Base-by-base conservation (phyloP, 495 filamentous ascomycete species). In the Aspergillus coremiiformis region DNA sequence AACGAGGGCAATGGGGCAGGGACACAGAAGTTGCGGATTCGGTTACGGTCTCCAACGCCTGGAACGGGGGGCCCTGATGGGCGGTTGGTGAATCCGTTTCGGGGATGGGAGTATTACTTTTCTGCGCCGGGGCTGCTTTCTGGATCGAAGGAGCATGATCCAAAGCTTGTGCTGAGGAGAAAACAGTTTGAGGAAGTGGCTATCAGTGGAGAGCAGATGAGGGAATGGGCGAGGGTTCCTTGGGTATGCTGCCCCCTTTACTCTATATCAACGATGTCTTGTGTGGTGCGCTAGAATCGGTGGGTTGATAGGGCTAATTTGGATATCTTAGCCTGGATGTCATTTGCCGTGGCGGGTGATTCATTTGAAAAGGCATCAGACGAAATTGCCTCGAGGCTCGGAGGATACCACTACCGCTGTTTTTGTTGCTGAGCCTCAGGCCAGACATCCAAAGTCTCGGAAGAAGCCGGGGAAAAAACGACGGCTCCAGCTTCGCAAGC, bases 381-480 rank as follows among this genome's bases (percentile, higher is more conserved):
- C 65, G 0, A 72, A 73, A 51, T 33, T 67, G 21, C 67, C 70
- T 0, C 60, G 45, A 4, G 56, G 54, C 15, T 47, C 64, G 4
- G 59, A 59, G 24, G 62, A 62, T 23, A 29, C 29, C 15, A 15
- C n/a, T 4, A 49, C 56, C 15, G 56, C 66, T 0, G 53, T 63
- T n/a, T 65, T 61, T 44, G 42, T 66, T 19, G 48, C 62, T 15
- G 63, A 60, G 11, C 59, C 51, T n/a, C 58, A 49, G 1, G 44
- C 57, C n/a, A 67, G 61, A 41, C 54, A 60, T 10, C 69, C 66
- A 1, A 60, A 59, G 35, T 66, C 71, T 7, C 61, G 61, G 23
- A 74, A 72, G 58, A 76, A 76, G 64, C 71, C 73, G 0, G 73
- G 73, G 11, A 76, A 76, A 56, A 76, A 76, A 57, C 63, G 73